Evolutionary conservation across 805 yeast species (phyloP).

Genomic region (Vanderwaltozyma polyspora): DNA sequence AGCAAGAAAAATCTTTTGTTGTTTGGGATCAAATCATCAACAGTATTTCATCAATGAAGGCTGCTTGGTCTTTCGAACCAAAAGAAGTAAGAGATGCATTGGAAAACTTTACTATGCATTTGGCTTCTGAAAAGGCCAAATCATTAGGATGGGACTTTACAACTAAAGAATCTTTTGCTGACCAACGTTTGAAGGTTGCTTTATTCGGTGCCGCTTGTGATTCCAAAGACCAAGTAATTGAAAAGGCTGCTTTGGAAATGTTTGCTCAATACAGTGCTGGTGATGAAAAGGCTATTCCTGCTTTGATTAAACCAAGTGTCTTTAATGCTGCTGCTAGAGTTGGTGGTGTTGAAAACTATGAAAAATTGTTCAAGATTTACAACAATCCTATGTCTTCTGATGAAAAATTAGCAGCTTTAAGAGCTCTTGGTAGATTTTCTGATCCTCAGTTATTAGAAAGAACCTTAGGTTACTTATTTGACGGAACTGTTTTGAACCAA

Average conservation of each 20-base stretch:
- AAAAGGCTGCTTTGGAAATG: constrained; percentile 35
- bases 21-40: constrained; percentile 55
- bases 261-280: constrained; percentile 50
- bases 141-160: constrained; percentile 55
- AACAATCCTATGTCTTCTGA: constrained; percentile 47
- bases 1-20: constrained; percentile 46
- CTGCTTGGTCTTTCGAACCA: constrained; percentile 47
- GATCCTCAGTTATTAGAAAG: constrained; percentile 41
- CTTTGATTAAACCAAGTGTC: constrained; percentile 58
- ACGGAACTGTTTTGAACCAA: constrained; percentile 54
- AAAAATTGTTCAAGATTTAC: constrained; percentile 50
- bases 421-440: constrained; percentile 54
- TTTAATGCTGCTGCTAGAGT: constrained; percentile 54
- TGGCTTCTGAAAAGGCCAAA: constrained; percentile 34
- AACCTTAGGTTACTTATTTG: constrained; percentile 45
- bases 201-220: constrained; percentile 51
- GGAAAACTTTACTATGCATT: constrained; percentile 29
- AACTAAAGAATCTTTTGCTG: constrained; percentile 40
- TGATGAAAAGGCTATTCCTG: constrained; percentile 57
- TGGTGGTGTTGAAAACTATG: constrained; percentile 55
- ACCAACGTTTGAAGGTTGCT: constrained; percentile 55
- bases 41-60: constrained; percentile 37
- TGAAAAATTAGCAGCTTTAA: constrained; percentile 60
- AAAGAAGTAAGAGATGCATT: constrained; percentile 37
- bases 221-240: constrained; percentile 38